phyloP scores from a whole-genome alignment of 148 eudicot species.

The Pharnaceum exiguum region DNA sequence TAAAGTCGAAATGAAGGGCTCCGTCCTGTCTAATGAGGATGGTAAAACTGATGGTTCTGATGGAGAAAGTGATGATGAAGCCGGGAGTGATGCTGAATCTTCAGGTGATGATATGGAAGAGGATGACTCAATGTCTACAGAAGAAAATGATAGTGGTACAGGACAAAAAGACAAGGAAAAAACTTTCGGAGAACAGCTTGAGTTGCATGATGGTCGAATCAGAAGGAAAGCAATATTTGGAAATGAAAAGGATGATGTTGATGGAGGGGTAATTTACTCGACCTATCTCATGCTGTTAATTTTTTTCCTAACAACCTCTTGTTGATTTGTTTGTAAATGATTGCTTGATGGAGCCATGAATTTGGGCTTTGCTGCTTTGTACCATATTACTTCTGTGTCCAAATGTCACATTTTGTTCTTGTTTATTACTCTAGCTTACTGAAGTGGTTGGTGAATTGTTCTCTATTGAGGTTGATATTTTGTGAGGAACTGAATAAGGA shows the following conservation, averaged over 20 bases:
- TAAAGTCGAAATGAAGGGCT: conserved; percentile 24
- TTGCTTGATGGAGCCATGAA: not conserved
- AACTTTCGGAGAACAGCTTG: conserved; percentile 46
- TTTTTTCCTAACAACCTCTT: too few relatives aligned
- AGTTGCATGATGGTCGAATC: conserved; percentile 61
- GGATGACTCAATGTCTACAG: conserved; percentile 5
- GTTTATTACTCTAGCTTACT: too few relatives aligned
- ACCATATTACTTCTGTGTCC: too few relatives aligned
- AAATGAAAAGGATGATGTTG: conserved; percentile 33
- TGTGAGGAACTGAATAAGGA: too few relatives aligned
- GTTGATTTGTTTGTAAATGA: not conserved
- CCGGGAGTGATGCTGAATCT: conserved; percentile 27
- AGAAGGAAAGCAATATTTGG: conserved; percentile 73
- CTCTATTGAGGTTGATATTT: too few relatives aligned
- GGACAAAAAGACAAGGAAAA: conserved; percentile 13
- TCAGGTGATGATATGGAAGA: conserved; percentile 33
- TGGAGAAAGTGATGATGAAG: conserved; percentile 44
- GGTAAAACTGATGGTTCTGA: conserved; percentile 38
- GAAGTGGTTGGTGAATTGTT: too few relatives aligned
- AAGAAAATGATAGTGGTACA: conserved; percentile 30
- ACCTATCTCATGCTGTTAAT: not conserved
- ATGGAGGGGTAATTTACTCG: conserved; percentile 37
- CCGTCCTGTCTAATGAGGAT: conserved; percentile 16
- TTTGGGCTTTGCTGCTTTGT: too few relatives aligned
- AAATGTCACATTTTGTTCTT: too few relatives aligned